Base-by-base conservation (phyloP, 2,329 filamentous ascomycete species). In the Aspergillus pseudonomiae region DNA sequence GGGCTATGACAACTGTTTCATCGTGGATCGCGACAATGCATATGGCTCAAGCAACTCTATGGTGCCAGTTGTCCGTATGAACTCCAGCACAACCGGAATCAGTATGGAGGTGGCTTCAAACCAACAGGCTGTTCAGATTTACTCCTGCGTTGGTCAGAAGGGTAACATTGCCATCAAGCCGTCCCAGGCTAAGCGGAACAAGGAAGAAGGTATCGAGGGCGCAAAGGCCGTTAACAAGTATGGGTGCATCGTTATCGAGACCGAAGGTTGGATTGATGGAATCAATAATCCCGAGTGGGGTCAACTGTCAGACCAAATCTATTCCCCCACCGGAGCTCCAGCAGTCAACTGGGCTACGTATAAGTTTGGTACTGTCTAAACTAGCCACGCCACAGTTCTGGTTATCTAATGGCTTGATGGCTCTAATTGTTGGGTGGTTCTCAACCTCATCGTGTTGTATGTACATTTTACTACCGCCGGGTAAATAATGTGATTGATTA, bases 281-380 rank as follows among this genome's bases (percentile, higher is more conserved):
- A 95, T 98, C 80, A 97, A 97, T 80, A 87, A 96, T 71, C 94
- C 94, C 0, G 87, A 93, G 78, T 97, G 94, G 94, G 88, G 88
- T 63, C 86, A 94, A 61, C 79, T 72, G 34, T 61, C 71, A 1
- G 76, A 75, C 65, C 78, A 81, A 71, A 73, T 82, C 64, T 81
- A 76, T 64, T 75, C 77, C 9, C 77, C 79, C 16, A 71, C 74
- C 30, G 76, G 78, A 48, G 75, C 70, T 1, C 79, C 80, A 11
- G 74, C 74, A 6, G 67, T 82, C 21, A 82, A 81, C 68, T 77
- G 72, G 72, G 79, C 79, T 59, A 80, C 77, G 6, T 82, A 81
- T 69, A 73, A 78, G 62, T 82, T 82, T 67, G 79, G 79, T 50
- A 80, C 74, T 57, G 69, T 77, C 45, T 79, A 71, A 72, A 36